Base-by-base conservation (phyloP, 78 protist genomes). In the Dictyostelium firmibasis region DNA sequence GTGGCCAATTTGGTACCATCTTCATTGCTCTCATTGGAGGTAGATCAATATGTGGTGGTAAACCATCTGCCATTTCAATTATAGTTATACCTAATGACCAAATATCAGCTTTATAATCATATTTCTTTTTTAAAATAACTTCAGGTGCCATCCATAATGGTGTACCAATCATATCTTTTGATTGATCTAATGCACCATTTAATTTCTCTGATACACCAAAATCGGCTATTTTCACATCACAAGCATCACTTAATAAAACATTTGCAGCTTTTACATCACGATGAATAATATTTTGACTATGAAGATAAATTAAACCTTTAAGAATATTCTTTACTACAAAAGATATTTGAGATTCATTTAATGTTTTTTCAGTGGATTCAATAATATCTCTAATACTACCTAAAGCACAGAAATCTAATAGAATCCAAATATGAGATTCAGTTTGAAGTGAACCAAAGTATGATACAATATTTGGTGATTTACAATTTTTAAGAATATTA, bases 191-290 rank as follows among this genome's bases (percentile, higher is more conserved):
- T 60, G 76, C 43, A 31, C 62, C 67, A 70, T 33, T 78, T 33
- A 89, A 47, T 14, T 89, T 89, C 27, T 97, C 97, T 7, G 95
- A 81, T 1, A 98, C 99, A 29, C 99, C 99, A 82, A 98, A 98
- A 70, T 98, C 99, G 41, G 99, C 98, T 6, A 98, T 88, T 84
- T 97, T 98, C 20, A 97, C 97, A 4, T 74, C 86, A 18, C 98
- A 98, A 4, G 31, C 23, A 14, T 60, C 95, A 11, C 83, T 20
- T 27, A 98, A 79, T n/a, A 98, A 91, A 0, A 98, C 60, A 89
- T 98, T 98, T 36, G 98, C 99, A 13, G 98, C 98, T 18, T 92
- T 92, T 2, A 92, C 84, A 84, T 92, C 96, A 27, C 94, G 29
- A 89, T 89, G 94, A 47, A 89, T 70, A 50, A 89, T 89, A 69